Conservation (phyloP, 208 protist genomes). For the Wallacemonas sp. region DNA sequence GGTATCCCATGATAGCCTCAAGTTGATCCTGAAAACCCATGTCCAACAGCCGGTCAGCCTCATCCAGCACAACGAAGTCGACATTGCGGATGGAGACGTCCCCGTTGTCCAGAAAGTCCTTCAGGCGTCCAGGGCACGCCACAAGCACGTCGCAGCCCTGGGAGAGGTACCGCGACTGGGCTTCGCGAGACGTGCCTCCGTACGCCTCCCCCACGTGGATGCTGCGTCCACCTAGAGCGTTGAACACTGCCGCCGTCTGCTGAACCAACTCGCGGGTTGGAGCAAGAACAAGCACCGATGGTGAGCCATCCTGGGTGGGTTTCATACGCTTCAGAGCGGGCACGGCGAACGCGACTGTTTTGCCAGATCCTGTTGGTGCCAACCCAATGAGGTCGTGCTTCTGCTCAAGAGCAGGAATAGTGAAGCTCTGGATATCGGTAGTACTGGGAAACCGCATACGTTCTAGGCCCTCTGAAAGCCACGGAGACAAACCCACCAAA, state of each 20-base stretch:
- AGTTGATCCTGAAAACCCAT: slow-evolving; percentile 94
- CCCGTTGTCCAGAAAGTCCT: slow-evolving; percentile 94
- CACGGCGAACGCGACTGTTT: slow-evolving; percentile 98
- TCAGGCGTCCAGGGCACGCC: slow-evolving; percentile 98
- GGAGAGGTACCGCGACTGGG: slow-evolving; percentile 58
- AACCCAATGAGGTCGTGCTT: slow-evolving; percentile 96
- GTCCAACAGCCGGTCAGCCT: slow-evolving; percentile 97
- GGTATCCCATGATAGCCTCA: slow-evolving; percentile 94
- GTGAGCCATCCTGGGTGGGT: slow-evolving; percentile 47
- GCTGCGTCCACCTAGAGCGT: slow-evolving; percentile 39
- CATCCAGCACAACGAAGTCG: slow-evolving; percentile 99
- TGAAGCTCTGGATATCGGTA: slow-evolving; percentile 88
- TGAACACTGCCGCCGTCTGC: slow-evolving; percentile 98
- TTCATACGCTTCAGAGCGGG: slow-evolving; percentile 82
- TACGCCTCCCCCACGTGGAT: slow-evolving; percentile 81
- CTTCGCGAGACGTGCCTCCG: slow-evolving; percentile 68
- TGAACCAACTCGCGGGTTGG: slow-evolving; percentile 98
- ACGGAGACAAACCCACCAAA: slow-evolving; percentile 48
- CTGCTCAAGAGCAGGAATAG: slow-evolving; percentile 79
- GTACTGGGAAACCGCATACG: slow-evolving; percentile 60
- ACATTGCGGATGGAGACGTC: slow-evolving; percentile 86
- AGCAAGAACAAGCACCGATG: slow-evolving; percentile 95
- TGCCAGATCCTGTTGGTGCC: slow-evolving; percentile 98
- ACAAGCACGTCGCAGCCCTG: slow-evolving; percentile 93
- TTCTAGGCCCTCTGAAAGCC: slow-evolving; percentile 63